Conservation (phyloP, 73 alveolate genomes). For the Effrenium voratum region DNA sequence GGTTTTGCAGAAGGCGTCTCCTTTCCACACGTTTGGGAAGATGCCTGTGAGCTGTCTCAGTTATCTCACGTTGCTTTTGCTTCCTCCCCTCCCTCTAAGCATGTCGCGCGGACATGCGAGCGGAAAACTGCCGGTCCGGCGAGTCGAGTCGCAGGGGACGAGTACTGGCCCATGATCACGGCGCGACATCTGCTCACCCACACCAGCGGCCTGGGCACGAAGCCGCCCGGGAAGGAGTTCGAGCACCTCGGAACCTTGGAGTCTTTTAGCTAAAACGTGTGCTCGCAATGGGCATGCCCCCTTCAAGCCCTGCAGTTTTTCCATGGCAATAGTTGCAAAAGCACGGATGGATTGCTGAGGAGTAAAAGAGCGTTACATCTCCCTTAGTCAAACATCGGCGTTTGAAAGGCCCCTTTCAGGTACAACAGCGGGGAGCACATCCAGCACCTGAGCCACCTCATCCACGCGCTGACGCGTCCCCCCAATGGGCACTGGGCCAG, state of each 20-base stretch:
- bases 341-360: too few species aligned
- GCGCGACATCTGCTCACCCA: constrained; percentile 78
- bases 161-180: constrained; percentile 85
- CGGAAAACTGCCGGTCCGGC: too few species aligned
- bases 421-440: constrained; percentile 91
- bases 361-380: too few species aligned
- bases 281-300: too few species aligned
- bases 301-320: too few species aligned
- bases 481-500: not conserved
- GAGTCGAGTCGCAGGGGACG: too few species aligned
- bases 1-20: not conserved
- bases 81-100: too few species aligned
- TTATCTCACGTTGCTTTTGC: too few species aligned
- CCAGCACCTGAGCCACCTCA: constrained; percentile 70
- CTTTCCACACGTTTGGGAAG: not conserved
- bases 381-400: too few species aligned
- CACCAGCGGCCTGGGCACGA: constrained; percentile 78
- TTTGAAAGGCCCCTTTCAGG: not conserved
- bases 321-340: too few species aligned
- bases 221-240: constrained; percentile 46
- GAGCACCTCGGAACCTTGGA: not conserved
- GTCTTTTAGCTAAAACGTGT: too few species aligned
- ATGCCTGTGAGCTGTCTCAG: not conserved
- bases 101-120: too few species aligned
- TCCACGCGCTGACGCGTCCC: constrained; percentile 35